Conservation (phyloP, 352 stramenopile species). For the Globisporangium echinulatum region DNA sequence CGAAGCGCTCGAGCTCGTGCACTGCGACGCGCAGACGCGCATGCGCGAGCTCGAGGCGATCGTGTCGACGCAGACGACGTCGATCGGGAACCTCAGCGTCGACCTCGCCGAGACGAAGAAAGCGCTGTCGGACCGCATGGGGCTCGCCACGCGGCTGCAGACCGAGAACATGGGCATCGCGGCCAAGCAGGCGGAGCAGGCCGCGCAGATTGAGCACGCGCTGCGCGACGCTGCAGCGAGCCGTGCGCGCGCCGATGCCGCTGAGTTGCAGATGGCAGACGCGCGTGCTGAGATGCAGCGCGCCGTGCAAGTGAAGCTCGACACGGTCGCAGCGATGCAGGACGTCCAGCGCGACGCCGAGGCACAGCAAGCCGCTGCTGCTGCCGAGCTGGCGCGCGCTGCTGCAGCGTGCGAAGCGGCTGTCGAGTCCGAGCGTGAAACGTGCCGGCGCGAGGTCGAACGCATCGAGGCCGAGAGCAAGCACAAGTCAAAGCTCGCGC, state of each 20-base stretch:
- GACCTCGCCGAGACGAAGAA: conserved; percentile 80
- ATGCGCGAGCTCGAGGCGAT: conserved; percentile 36
- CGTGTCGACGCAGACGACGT: conserved; percentile 45
- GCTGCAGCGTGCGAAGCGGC: conserved; percentile 15
- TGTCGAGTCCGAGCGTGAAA: conserved; percentile 34
- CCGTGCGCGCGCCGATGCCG: conserved; percentile 35
- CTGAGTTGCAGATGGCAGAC: conserved; percentile 46
- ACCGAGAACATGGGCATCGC: conserved; percentile 83
- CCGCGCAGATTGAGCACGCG: conserved; percentile 62
- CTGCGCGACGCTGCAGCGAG: conserved; percentile 45
- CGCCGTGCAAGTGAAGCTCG: conserved; percentile 50
- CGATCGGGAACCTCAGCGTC: conserved; percentile 61
- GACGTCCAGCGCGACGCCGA: conserved; percentile 46
- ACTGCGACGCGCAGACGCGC: conserved; percentile 29
- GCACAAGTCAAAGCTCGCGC: conserved; percentile 81
- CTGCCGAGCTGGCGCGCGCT: conserved; percentile 5
- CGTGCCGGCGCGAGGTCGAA: conserved; percentile 47
- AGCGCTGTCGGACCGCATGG: conserved; percentile 75
- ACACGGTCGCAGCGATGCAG: conserved; percentile 28
- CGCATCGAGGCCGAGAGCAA: conserved; percentile 73
- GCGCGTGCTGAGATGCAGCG: conserved; percentile 43
- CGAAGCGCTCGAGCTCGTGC: conserved; percentile 36
- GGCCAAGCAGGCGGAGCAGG: conserved; percentile 74
- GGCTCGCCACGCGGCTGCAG: conserved; percentile 70
- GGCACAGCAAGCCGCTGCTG: conserved; percentile 11